Conservation (phyloP, 495 filamentous ascomycete genomes). For the Arthonia radiata region DNA sequence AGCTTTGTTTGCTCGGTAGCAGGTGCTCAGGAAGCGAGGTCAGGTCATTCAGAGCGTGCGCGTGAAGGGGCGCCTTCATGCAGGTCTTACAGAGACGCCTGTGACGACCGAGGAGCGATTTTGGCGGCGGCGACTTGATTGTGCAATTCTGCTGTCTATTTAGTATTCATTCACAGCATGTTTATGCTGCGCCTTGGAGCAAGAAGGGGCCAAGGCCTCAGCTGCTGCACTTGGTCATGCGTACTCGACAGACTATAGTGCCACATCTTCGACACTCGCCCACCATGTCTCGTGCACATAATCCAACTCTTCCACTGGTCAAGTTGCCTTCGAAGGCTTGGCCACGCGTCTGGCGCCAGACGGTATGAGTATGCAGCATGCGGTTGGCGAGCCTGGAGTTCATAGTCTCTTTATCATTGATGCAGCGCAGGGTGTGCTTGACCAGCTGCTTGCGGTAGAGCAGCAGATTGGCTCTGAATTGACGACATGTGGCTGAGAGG, state of each 20-base stretch:
- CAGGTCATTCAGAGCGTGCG: no score
- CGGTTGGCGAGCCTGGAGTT: constrained; percentile 15
- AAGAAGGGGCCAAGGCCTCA: neutral
- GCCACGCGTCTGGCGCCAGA: constrained; percentile 3
- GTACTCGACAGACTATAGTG: constrained; percentile 53
- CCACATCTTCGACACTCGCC: constrained; percentile 55
- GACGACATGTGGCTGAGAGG: constrained; percentile 55
- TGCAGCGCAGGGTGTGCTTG: constrained; percentile 50
- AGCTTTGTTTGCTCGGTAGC: no score
- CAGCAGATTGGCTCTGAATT: constrained; percentile 46
- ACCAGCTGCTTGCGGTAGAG: constrained; percentile 51
- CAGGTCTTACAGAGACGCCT: constrained; percentile 58
- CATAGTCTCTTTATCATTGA: constrained; percentile 32
- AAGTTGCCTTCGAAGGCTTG: constrained; percentile 10
- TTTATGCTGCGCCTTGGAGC: neutral
- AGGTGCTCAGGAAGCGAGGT: no score
- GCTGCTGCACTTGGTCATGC: constrained; percentile 5
- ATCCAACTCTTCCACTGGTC: constrained; percentile 37
- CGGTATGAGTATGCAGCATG: constrained; percentile 13
- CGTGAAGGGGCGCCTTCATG: constrained; percentile 33
- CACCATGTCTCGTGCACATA: constrained; percentile 70
- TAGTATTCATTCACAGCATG: constrained; percentile 2
- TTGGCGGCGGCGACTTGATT: constrained; percentile 41
- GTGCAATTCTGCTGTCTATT: constrained; percentile 46
- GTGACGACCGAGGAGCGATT: constrained; percentile 38